Conservation (phyloP, 225 moss, liverwort and hornwort species). For the Asterella californica region DNA sequence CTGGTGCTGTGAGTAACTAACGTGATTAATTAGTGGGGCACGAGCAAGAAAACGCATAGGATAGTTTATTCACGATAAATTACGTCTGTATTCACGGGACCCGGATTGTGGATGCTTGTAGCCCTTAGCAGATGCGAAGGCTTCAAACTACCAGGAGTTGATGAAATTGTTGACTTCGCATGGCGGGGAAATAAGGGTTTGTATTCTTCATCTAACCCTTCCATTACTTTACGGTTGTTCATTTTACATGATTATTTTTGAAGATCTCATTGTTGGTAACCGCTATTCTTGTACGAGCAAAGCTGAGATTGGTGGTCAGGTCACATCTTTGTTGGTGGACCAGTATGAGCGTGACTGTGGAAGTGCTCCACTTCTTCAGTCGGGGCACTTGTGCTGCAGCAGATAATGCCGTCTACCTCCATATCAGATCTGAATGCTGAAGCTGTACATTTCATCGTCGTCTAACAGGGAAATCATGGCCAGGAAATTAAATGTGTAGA, state of each 20-base stretch:
- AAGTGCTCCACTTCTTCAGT: not conserved
- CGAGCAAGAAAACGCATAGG: too few relatives aligned
- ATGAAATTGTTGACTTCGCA: slow-evolving; percentile 39
- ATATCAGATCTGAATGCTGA: not conserved
- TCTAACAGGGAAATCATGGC: slow-evolving; percentile 40
- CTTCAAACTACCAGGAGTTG: slow-evolving; percentile 43
- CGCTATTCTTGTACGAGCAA: too few relatives aligned
- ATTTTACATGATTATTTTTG: not conserved
- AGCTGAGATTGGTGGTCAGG: not conserved
- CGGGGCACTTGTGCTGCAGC: not conserved
- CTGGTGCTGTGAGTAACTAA: not conserved
- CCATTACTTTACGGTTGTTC: not conserved
- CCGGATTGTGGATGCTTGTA: slow-evolving; percentile 3
- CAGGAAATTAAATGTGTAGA: slow-evolving; percentile 31
- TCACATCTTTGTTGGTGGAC: not conserved
- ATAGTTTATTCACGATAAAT: too few relatives aligned
- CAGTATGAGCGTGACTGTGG: not conserved
- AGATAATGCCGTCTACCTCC: not conserved
- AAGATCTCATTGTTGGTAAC: too few relatives aligned
- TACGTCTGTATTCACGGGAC: too few relatives aligned
- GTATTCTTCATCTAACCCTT: not conserved
- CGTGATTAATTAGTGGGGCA: too few relatives aligned
- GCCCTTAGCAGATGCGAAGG: slow-evolving; percentile 62
- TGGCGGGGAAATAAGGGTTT: slow-evolving; percentile 49
- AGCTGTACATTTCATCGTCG: not conserved